A percentile compares a stretch with the other conserved stretches of the same genome.
Conservation (phyloP, 352 stramenopile genomes). For the Pythium brassicae region DNA sequence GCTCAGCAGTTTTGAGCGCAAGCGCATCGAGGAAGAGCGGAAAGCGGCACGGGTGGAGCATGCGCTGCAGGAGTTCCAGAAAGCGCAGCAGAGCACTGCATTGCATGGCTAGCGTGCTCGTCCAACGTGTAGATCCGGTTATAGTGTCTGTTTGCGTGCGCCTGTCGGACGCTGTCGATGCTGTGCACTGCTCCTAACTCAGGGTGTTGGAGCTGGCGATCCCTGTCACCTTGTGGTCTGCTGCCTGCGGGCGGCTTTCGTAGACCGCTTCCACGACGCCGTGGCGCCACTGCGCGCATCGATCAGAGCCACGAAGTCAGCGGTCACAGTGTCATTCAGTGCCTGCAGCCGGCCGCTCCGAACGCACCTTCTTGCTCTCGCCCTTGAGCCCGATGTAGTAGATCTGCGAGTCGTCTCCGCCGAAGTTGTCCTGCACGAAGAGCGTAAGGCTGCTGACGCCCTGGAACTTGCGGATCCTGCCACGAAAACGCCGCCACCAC, state of each 20-base stretch:
- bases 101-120: not conserved
- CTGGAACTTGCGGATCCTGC: conserved; percentile 83
- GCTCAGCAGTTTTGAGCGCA: conserved; percentile 48
- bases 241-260: conserved; percentile 65
- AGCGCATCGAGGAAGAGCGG: conserved; percentile 57
- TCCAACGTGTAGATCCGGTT: too few relatives aligned
- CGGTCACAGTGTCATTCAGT: not conserved
- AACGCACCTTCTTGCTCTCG: conserved; percentile 76
- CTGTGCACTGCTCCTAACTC: conserved; percentile 23
- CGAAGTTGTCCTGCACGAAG: conserved; percentile 74
- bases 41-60: conserved; percentile 46
- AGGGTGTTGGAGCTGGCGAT: conserved; percentile 39
- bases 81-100: conserved; percentile 25
- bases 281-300: conserved; percentile 61
- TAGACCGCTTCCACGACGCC: conserved; percentile 85
- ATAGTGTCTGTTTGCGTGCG: not conserved
- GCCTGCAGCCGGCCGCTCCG: not conserved
- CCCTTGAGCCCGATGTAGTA: conserved; percentile 88
- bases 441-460: conserved; percentile 78
- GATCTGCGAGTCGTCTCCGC: conserved; percentile 65
- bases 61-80: conserved; percentile 49
- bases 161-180: not conserved
- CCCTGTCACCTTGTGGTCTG: conserved; percentile 76
- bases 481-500: not conserved
- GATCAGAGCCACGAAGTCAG: not conserved